Conservation (phyloP, 768 basidiomycete species). For the Omphalotus guepiniiformis region DNA sequence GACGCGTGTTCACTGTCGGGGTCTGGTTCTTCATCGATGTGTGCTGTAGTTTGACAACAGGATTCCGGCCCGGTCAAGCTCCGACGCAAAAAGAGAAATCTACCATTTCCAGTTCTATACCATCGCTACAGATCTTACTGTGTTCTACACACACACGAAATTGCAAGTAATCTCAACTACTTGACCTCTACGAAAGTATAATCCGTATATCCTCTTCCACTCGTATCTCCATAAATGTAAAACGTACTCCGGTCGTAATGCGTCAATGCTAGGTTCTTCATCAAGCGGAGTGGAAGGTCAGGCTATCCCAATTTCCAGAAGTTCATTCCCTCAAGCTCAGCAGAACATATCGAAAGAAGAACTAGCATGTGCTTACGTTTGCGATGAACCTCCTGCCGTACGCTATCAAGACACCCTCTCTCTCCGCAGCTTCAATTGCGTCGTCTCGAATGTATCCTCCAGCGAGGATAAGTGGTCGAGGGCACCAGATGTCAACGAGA, state of each 20-base stretch:
- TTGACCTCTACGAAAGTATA: conserved; percentile 17
- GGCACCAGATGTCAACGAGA: conserved; percentile 25
- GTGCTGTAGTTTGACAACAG: no score
- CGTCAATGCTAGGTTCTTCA: conserved; percentile 20
- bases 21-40: no score
- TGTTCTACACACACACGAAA: no score
- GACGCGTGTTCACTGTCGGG: no score
- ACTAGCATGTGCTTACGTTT: conserved; percentile 18
- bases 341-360: not conserved
- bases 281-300: conserved; percentile 25
- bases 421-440: conserved; percentile 23
- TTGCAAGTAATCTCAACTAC: no score
- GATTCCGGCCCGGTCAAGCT: no score
- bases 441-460: conserved; percentile 24
- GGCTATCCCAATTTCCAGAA: conserved; percentile 22
- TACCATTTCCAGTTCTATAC: no score
- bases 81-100: no score
- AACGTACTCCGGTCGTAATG: conserved; percentile 22
- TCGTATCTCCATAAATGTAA: conserved; percentile 16
- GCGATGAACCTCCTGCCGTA: conserved; percentile 29
- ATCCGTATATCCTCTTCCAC: conserved; percentile 20
- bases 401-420: conserved; percentile 22
- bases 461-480: conserved; percentile 21
- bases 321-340: not conserved
- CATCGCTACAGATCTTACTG: no score